These are phyloP conservation scores for Gentiana straminea DNA, from an alignment of 257 asterid genomes.

Conservation along the genomic window DNA sequence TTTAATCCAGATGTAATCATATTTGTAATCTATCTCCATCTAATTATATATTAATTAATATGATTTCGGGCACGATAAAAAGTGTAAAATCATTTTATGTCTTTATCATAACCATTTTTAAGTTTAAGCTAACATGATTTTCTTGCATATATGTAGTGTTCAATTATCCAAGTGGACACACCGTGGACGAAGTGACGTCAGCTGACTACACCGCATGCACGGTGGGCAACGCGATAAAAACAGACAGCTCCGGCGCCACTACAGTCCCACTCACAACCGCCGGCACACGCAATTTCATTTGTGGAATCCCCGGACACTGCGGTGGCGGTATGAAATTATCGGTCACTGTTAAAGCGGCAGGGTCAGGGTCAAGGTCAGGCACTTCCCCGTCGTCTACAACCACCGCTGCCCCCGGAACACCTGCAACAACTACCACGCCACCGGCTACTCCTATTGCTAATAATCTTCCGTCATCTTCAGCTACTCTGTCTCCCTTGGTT, in stretches of 20 bases:
- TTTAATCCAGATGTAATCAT: no score
- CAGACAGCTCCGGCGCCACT: constrained; percentile 66
- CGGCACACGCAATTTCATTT: constrained; percentile 21
- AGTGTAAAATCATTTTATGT: no score
- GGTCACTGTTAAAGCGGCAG: constrained; percentile 15
- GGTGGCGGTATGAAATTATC: constrained; percentile 24
- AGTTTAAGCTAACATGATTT: no score
- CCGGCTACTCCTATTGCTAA: neutral
- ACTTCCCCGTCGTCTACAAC: neutral
- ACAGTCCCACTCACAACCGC: constrained; percentile 18
- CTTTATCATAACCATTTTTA: no score
- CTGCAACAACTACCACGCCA: constrained; percentile 7
- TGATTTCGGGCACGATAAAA: neutral
- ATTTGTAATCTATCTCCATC: no score
- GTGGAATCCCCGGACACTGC: constrained; percentile 23
- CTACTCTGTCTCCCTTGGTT: constrained; percentile 6
- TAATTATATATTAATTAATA: constrained; percentile 29
- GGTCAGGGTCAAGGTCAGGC: neutral
- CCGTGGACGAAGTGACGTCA: constrained; percentile 58
- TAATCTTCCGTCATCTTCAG: constrained; percentile 11
- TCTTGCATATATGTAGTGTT: constrained; percentile 11
- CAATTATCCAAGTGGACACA: constrained; percentile 63
- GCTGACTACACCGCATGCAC: constrained; percentile 54
- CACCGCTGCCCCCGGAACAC: neutral
- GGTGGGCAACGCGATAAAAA: constrained; percentile 39